Evolutionary conservation across 108 stramenopile genomes (phyloP).

Genomic region (Fragilariopsis cylindrus): DNA sequence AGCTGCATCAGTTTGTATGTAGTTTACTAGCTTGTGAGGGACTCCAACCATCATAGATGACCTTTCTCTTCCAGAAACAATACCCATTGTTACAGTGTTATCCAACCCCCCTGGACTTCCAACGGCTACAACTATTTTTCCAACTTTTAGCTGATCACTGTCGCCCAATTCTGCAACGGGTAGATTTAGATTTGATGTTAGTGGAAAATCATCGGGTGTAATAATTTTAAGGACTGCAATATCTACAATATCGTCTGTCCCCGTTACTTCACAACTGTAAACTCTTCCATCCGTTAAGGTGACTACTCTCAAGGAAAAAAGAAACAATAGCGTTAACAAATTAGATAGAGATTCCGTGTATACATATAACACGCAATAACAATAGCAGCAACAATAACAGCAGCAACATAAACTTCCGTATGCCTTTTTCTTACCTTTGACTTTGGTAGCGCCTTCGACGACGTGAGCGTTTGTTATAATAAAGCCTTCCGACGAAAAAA

Average conservation of each 20-base stretch:
- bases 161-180: constrained; percentile 83
- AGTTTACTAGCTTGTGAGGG: constrained; percentile 84
- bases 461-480: constrained; percentile 93
- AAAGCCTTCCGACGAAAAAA: constrained; percentile 74
- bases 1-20: constrained; percentile 83
- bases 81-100: constrained; percentile 90
- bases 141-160: constrained; percentile 74
- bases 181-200: constrained; percentile 30
- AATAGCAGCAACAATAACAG: background rate
- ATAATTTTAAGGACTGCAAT: constrained; percentile 89
- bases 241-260: constrained; percentile 86
- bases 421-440: constrained; percentile 30
- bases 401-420: background rate
- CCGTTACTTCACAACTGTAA: constrained; percentile 69
- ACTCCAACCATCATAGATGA: constrained; percentile 86
- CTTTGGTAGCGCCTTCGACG: constrained; percentile 75
- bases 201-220: constrained; percentile 8
- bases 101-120: constrained; percentile 89
- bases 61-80: constrained; percentile 75
- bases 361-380: background rate
- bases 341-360: no score
- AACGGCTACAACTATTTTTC: constrained; percentile 80
- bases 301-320: constrained; percentile 22
- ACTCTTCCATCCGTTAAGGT: constrained; percentile 85
- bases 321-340: background rate